Percentiles rank a stretch among this genome's conserved stretches.
These are phyloP conservation scores for Ogataea parapolymorpha DNA, from an alignment of 805 yeast species.

Conservation along the genomic window DNA sequence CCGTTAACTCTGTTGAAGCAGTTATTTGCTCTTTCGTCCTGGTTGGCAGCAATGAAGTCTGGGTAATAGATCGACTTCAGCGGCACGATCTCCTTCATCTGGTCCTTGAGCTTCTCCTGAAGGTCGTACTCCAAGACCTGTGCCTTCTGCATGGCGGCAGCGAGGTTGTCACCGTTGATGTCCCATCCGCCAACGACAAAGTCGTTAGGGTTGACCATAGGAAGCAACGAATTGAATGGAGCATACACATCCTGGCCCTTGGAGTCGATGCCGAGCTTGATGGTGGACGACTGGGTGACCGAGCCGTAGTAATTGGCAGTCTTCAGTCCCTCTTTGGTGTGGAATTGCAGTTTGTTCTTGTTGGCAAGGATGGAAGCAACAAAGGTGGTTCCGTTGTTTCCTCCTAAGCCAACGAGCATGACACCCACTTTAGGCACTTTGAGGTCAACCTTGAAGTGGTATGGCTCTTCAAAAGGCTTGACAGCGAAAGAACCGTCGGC, in stretches of 20 bases:
- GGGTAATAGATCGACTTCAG: conserved; percentile 90
- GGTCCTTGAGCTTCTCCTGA: conserved; percentile 68
- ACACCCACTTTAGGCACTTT: conserved; percentile 82
- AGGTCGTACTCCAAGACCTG: conserved; percentile 82
- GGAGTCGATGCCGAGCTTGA: conserved; percentile 83
- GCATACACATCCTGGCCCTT: conserved; percentile 85
- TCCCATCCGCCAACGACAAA: conserved; percentile 95
- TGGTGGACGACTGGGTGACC: conserved; percentile 88
- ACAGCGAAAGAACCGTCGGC: conserved; percentile 55
- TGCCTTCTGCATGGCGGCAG: conserved; percentile 79
- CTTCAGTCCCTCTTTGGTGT: conserved; percentile 74
- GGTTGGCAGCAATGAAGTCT: conserved; percentile 94
- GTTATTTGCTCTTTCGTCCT: conserved; percentile 87
- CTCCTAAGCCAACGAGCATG: conserved; percentile 91
- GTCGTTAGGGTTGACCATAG: conserved; percentile 88
- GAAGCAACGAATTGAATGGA: conserved; percentile 86
- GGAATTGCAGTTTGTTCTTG: conserved; percentile 71
- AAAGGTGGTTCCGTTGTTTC: conserved; percentile 93
- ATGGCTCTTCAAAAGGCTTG: conserved; percentile 67
- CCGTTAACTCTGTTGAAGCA: conserved; percentile 60
- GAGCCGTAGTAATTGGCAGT: conserved; percentile 85
- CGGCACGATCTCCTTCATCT: conserved; percentile 62
- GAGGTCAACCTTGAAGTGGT: conserved; percentile 83
- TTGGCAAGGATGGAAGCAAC: conserved; percentile 84
- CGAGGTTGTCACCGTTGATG: conserved; percentile 67